Evolutionary conservation across 352 stramenopile species (phyloP).

Genomic region (Pythium periplocum): DNA sequence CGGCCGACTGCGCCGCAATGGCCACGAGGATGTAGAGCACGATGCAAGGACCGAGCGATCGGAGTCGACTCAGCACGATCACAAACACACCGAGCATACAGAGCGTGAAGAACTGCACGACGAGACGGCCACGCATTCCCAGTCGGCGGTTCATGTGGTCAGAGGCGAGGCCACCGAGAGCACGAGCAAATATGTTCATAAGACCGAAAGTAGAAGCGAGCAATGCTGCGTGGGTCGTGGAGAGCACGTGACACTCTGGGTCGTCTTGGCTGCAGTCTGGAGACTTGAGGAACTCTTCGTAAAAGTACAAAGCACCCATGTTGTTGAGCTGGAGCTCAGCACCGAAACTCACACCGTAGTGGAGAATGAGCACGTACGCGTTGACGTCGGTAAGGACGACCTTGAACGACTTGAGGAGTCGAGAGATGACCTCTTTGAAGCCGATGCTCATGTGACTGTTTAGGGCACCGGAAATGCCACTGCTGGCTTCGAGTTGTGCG

Average conservation of each 20-base stretch:
- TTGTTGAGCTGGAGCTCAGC: constrained; percentile 96
- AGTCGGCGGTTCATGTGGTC: constrained; percentile 79
- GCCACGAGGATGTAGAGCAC: constrained; percentile 90
- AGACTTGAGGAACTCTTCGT: constrained; percentile 75
- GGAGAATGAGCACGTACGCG: constrained; percentile 89
- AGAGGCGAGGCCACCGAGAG: constrained; percentile 79
- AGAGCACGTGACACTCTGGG: constrained; percentile 32
- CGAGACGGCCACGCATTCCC: constrained; percentile 89
- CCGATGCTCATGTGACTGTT: constrained; percentile 3
- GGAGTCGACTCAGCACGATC: constrained; percentile 82
- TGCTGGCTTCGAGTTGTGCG: constrained; percentile 37
- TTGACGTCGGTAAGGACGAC: constrained; percentile 82
- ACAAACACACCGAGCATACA: constrained; percentile 73
- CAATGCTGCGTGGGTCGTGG: constrained; percentile 64
- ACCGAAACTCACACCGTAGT: constrained; percentile 93
- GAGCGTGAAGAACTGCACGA: constrained; percentile 78
- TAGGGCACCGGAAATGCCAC: neutral
- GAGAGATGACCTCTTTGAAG: constrained; percentile 6
- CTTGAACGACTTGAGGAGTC: constrained; percentile 32
- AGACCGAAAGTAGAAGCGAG: constrained; percentile 91
- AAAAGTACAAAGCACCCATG: constrained; percentile 92
- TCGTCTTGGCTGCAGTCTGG: constrained; percentile 29
- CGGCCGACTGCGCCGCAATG: constrained; percentile 85
- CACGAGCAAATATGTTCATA: constrained; percentile 93
- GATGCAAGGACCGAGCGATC: constrained; percentile 67